Evolutionary conservation across 2,329 filamentous ascomycete genomes (phyloP).

Genomic region (Arachnopeziza araneosa): DNA sequence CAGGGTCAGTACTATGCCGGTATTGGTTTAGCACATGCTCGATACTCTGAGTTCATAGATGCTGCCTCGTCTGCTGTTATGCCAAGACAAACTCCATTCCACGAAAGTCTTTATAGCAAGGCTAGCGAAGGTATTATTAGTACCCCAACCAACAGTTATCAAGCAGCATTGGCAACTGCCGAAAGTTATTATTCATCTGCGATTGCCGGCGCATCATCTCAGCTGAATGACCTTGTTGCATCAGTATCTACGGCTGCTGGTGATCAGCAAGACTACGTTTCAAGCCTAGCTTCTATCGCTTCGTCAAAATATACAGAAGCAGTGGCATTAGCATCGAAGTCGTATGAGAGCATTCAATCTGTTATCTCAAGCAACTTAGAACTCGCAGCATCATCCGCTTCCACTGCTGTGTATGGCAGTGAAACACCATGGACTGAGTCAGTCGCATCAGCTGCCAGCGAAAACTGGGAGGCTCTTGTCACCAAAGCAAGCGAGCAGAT

Average conservation of each 20-base stretch:
- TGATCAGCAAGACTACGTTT: slow-evolving; percentile 31
- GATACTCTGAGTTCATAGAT: slow-evolving; percentile 69
- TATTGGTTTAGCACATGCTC: slow-evolving; percentile 74
- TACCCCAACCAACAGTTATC: slow-evolving; percentile 18
- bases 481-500: slow-evolving; percentile 30
- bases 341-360: slow-evolving; percentile 52
- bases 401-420: slow-evolving; percentile 29
- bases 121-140: slow-evolving; percentile 22
- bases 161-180: slow-evolving; percentile 21
- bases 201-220: slow-evolving; percentile 35
- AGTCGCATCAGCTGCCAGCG: slow-evolving; percentile 39
- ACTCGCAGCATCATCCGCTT: slow-evolving; percentile 26
- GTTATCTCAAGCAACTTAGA: slow-evolving; percentile 35
- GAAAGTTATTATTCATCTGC: slow-evolving; percentile 19
- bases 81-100: slow-evolving; percentile 49
- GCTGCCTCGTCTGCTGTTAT: slow-evolving; percentile 66
- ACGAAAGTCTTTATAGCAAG: slow-evolving; percentile 29
- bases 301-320: slow-evolving; percentile 39
- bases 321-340: slow-evolving; percentile 38
- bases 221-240: slow-evolving; percentile 34
- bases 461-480: slow-evolving; percentile 33
- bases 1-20: slow-evolving; percentile 51
- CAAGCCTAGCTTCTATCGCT: slow-evolving; percentile 37
- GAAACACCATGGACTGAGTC: slow-evolving; percentile 49
- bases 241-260: slow-evolving; percentile 35